Percentiles rank a stretch among this genome's conserved stretches.
Evolutionary conservation across 768 basidiomycete species (phyloP).

Genomic region (Naganishia kalamii): DNA sequence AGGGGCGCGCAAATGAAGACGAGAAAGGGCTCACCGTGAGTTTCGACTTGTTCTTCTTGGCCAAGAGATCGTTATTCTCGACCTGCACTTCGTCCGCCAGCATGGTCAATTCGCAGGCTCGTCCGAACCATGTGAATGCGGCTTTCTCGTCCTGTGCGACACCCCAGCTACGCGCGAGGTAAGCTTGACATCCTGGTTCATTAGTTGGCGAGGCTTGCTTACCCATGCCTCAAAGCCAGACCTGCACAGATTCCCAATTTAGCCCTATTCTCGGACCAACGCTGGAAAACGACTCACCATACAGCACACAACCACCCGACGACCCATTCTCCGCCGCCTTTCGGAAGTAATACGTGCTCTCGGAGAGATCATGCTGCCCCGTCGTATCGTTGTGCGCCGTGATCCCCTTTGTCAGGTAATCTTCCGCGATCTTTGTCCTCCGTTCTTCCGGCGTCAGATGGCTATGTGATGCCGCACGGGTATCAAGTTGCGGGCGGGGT

Average conservation of each 20-base stretch:
- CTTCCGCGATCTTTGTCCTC: conserved; percentile 25
- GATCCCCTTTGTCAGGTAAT: conserved; percentile 35
- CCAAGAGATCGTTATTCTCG: conserved; percentile 27
- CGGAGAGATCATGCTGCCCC: conserved; percentile 37
- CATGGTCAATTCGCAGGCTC: conserved; percentile 38
- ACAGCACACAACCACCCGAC: conserved; percentile 41
- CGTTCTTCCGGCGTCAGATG: not conserved
- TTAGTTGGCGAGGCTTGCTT: not conserved
- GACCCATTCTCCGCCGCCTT: conserved; percentile 43
- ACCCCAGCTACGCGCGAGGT: conserved; percentile 28
- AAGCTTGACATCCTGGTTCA: too few species aligned
- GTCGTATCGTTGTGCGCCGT: conserved; percentile 29
- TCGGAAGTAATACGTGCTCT: conserved; percentile 42
- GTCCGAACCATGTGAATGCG: conserved; percentile 37
- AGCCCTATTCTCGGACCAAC: not conserved
- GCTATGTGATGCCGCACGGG: not conserved
- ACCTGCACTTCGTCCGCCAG: conserved; percentile 26
- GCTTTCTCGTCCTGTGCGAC: conserved; percentile 36
- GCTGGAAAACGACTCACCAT: conserved; percentile 31
- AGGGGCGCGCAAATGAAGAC: not conserved
- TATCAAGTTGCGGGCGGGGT: not conserved
- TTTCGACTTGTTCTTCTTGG: conserved; percentile 3
- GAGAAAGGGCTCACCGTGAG: conserved; percentile 2
- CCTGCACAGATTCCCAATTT: conserved; percentile 23
- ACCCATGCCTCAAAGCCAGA: conserved; percentile 39